Evolutionary conservation across 2,329 filamentous ascomycete genomes (phyloP).

Genomic region (Akanthomyces dipterigenus): DNA sequence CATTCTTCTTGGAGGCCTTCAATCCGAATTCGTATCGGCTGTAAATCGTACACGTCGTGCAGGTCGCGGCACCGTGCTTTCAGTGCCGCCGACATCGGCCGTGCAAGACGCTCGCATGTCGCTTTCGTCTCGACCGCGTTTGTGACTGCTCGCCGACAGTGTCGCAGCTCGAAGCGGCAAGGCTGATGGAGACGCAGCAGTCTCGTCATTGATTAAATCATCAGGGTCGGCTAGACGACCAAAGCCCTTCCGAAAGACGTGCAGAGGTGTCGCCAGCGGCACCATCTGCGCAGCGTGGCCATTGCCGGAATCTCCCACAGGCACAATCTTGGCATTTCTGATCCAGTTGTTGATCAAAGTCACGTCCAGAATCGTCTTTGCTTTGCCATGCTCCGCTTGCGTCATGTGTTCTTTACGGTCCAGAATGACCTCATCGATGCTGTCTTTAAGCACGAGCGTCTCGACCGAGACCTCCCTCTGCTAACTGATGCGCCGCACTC

Average conservation of each 20-base stretch:
- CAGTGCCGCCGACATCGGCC: neutral
- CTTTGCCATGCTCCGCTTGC: conserved; percentile 50
- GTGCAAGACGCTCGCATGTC: neutral
- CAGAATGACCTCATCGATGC: conserved; percentile 80
- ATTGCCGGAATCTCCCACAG: conserved; percentile 20
- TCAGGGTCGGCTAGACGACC: conserved; percentile 36
- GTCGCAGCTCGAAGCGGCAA: neutral
- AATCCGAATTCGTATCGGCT: neutral
- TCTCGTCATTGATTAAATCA: conserved; percentile 32
- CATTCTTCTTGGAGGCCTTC: neutral
- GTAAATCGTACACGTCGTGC: conserved; percentile 8
- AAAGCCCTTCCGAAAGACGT: conserved; percentile 45
- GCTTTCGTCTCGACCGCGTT: neutral
- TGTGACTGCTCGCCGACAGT: neutral
- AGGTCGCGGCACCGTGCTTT: neutral
- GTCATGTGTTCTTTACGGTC: conserved; percentile 69
- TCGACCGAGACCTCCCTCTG: conserved; percentile 73
- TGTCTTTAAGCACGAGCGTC: conserved; percentile 72
- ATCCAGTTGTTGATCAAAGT: conserved; percentile 54
- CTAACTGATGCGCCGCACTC: conserved; percentile 83
- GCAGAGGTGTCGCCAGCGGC: conserved; percentile 36
- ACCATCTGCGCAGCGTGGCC: conserved; percentile 43
- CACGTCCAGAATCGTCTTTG: conserved; percentile 53
- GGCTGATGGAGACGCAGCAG: neutral
- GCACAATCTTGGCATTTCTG: conserved; percentile 40